Base-by-base conservation (phyloP, 208 protist genomes). In the Wallacemonas sp. region DNA sequence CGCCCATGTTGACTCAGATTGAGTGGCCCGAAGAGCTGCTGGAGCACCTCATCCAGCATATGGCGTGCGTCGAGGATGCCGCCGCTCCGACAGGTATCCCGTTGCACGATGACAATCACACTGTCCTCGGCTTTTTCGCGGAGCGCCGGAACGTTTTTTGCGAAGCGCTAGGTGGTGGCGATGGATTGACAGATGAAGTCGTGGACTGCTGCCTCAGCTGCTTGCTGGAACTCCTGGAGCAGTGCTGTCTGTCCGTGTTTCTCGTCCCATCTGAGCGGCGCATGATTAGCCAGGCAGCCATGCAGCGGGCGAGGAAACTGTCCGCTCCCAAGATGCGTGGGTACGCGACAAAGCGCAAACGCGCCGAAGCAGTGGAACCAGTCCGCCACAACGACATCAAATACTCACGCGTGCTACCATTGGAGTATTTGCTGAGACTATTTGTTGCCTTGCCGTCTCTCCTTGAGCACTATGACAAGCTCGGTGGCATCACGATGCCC, bases 401-500 rank as follows among this genome's bases (percentile, higher is more conserved):
- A 19, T 88, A 82, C 69, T 73, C 76, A 21, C 76, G 71, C 1
- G 84, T 92, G 17, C 52, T 95, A 38, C 76, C 85, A 17, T 48
- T 91, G 10, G 85, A 95, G 71, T 95, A 95, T 33, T 69, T 95
- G 8, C 71, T 95, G 39, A 75, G 89, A 6, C 75, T 92, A 12
- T 90, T 87, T 53, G 54, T 92, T 21, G 79, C 85, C 10, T 62
- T 95, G 15, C 89, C 89, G 17, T 75, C 72, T 30, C 79, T 95
- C 30, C 44, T 95, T 1, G 79, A 78, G 22, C 89, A 95, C 64
- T 95, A 95, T 69, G 77, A 92, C 73, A 89, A 84, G 29, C 71
- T 95, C 1, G 76, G 85, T 24, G 85, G 76, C n/a, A 68, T 62
- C 21, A 26, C 60, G 3, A 86, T 92, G 67, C 89, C 89, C 0